These are phyloP conservation scores for Zarea fungicola DNA, from an alignment of 2,329 filamentous ascomycete genomes.

Conservation along the genomic window DNA sequence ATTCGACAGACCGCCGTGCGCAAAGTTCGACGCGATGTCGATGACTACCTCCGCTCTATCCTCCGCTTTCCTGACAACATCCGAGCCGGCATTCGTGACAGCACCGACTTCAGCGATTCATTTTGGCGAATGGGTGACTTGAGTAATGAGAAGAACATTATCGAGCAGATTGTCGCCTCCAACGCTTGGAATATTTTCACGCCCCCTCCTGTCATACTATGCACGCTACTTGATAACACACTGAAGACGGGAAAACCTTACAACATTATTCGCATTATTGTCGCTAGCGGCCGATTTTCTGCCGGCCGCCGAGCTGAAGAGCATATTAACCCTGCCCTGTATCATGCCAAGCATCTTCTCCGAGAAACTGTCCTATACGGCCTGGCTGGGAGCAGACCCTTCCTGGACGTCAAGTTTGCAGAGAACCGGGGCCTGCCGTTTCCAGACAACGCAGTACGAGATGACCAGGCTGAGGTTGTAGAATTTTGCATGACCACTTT, in stretches of 20 bases:
- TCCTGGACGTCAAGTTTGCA: conserved; percentile 26
- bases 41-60: conserved; percentile 3
- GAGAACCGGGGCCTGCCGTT: conserved; percentile 17
- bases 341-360: conserved; percentile 50
- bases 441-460: conserved; percentile 40
- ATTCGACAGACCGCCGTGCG: neutral
- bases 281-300: conserved; percentile 45
- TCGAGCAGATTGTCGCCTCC: conserved; percentile 4
- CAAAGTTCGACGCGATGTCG: conserved; percentile 7
- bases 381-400: conserved; percentile 43
- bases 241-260: conserved; percentile 45
- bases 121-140: conserved; percentile 11
- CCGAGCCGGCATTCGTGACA: conserved; percentile 3
- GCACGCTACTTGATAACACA: conserved; percentile 46
- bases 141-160: conserved; percentile 6
- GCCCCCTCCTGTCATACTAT: conserved; percentile 40
- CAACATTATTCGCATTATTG: conserved; percentile 48
- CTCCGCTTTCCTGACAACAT: conserved; percentile 8
- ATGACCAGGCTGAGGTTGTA: conserved; percentile 43
- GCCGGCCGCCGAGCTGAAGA: conserved; percentile 44
- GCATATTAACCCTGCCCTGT: conserved; percentile 44
- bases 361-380: conserved; percentile 52
- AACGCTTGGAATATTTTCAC: conserved; percentile 4
- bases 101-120: conserved; percentile 8
- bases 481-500: conserved; percentile 48